Percentiles rank a stretch among this genome's conserved stretches.
Evolutionary conservation across 108 stramenopile species (phyloP).

Genomic region (Skeletonema potamos): DNA sequence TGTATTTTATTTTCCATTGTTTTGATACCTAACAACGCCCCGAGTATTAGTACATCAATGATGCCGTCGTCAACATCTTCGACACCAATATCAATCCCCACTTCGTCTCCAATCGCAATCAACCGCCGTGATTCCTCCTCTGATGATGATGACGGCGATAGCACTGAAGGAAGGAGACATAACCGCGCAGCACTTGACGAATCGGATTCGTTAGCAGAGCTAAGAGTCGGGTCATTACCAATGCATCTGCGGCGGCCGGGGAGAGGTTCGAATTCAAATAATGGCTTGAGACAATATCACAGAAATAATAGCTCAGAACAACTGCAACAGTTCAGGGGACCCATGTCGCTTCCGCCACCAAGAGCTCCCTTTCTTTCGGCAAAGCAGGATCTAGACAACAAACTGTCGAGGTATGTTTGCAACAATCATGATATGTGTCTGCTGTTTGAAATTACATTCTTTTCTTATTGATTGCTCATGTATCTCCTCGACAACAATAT

Average conservation of each 20-base stretch:
- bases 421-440: background rate
- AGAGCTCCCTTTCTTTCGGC: slow-evolving; percentile 39
- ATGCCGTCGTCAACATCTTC: slow-evolving; percentile 16
- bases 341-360: slow-evolving; percentile 39
- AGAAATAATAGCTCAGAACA: background rate
- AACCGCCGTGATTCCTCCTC: slow-evolving; percentile 12
- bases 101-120: slow-evolving; percentile 16
- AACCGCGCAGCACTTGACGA: slow-evolving; percentile 13
- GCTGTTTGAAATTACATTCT: background rate
- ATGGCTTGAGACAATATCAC: background rate
- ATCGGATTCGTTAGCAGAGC: slow-evolving; percentile 21
- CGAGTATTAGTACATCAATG: too few species aligned
- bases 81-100: slow-evolving; percentile 30
- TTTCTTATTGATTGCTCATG: too few species aligned
- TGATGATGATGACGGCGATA: slow-evolving; percentile 6
- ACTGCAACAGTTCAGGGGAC: slow-evolving; percentile 21
- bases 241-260: slow-evolving; percentile 32
- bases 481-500: too few species aligned
- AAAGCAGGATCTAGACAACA: slow-evolving; percentile 12
- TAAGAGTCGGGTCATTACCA: slow-evolving; percentile 40
- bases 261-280: background rate
- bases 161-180: background rate
- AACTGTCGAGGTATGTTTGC: slow-evolving; percentile 19
- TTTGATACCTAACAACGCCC: too few species aligned
- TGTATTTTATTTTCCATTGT: too few species aligned